A percentile compares a stretch with the other conserved stretches of the same genome.
Evolutionary conservation across 257 asterid genomes (phyloP).

Genomic region (Solanum bulbocastanum): DNA sequence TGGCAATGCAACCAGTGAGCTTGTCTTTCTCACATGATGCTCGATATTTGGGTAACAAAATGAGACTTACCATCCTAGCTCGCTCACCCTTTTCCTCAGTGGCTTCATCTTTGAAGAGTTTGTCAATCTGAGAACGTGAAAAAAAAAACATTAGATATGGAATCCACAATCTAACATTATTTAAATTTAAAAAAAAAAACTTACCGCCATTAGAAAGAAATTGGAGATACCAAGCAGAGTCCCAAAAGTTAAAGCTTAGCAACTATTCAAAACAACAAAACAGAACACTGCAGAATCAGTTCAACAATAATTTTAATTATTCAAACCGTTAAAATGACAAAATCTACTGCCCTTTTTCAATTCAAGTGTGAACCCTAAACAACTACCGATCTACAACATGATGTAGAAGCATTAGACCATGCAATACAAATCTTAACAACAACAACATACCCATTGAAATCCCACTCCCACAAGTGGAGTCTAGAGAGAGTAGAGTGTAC

Average conservation of each 20-base stretch:
- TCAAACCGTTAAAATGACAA: background rate
- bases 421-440: background rate
- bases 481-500: background rate
- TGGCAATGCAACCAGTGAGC: background rate
- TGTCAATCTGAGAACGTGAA: slow-evolving; percentile 29
- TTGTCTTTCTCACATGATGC: background rate
- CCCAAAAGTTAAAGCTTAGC: background rate
- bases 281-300: background rate
- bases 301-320: background rate
- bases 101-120: slow-evolving; percentile 77
- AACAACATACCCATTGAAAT: background rate
- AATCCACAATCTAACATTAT: background rate
- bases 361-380: background rate
- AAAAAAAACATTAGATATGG: background rate
- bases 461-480: background rate
- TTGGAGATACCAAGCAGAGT: background rate
- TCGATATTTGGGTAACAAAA: background rate
- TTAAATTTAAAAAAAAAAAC: rapidly evolving
- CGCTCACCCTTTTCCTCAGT: slow-evolving; percentile 95
- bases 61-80: slow-evolving; percentile 74
- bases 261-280: background rate
- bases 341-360: background rate
- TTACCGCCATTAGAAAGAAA: background rate
- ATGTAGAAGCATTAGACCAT: background rate
- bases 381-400: background rate